Base-by-base conservation (phyloP, 2,329 filamentous ascomycete genomes). In the Albophoma yamanashiensis region DNA sequence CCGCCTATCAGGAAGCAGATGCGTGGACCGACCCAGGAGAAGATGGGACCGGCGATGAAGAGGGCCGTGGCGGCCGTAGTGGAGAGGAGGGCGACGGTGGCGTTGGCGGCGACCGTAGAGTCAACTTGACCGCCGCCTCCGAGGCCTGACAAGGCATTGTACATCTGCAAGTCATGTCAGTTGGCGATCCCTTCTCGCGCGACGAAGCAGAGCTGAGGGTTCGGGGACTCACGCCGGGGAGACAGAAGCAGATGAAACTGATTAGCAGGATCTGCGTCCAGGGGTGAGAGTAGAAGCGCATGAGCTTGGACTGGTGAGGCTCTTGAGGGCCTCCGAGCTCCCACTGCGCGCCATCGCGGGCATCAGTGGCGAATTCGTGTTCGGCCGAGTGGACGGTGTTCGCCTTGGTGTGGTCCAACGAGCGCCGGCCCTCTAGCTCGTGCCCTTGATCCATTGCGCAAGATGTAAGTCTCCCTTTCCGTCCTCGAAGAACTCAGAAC, bases 251-350 rank as follows among this genome's bases (percentile, higher is more conserved):
- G 58, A 80, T 79, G 57, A 79, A 70, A 66, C 75, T 77, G 60
- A 80, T 79, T 57, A 80, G 69, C 2, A 77, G 34, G 56, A 80
- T 78, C 65, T 80, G 78, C 50, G 75, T 75, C 78, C 77, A 80
- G 17, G 75, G 74, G 62, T 79, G 69, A 8, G 73, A 69, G 64
- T 76, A 78, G 57, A 77, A 60, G 43, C 65, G 61, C 52, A 65
- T 63, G 12, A 66, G 58, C 59, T 64, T 62, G 17, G 64, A 68
- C 53, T 59, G 63, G 50, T 12, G 50, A 53, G 50, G 50, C 31
- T 36, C 47, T 15, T 20, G 47, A 31, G 47, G 14, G 15, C 6
- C 50, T n/a, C 31, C 50, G 9, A 53, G 50, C 50, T 53, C 50
- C 50, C 22, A 31, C 50, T 36, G 50, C 50, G 50, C 50, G 50